These are phyloP conservation scores for Apophysomyces trapeziformis DNA, from an alignment of 371 early-diverging fungal species.

Conservation along the genomic window DNA sequence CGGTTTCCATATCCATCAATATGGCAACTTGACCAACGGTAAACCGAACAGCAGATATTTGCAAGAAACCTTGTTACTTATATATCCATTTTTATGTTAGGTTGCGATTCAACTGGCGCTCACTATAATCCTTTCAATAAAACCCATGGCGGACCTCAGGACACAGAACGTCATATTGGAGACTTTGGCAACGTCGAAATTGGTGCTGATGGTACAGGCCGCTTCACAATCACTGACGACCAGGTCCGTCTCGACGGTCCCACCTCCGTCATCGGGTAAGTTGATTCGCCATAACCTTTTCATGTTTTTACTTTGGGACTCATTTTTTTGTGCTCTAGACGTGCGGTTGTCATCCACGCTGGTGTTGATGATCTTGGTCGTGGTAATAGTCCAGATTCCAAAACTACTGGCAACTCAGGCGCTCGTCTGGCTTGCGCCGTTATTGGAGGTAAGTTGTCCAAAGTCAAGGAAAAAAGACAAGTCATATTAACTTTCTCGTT, in stretches of 20 bases:
- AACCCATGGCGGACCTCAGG: constrained; percentile 76
- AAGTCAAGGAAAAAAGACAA: too few species aligned
- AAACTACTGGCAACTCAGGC: constrained; percentile 88
- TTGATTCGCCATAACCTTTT: not conserved
- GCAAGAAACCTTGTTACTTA: not conserved
- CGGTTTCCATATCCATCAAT: constrained; percentile 86
- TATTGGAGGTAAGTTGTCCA: constrained; percentile 57
- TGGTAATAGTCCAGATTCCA: constrained; percentile 76
- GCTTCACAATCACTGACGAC: constrained; percentile 53
- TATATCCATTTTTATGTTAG: constrained; percentile 10
- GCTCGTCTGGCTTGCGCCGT: constrained; percentile 88
- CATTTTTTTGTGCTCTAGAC: constrained; percentile 41
- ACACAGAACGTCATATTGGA: constrained; percentile 74
- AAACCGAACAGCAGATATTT: constrained; percentile 1
- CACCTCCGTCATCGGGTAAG: constrained; percentile 70
- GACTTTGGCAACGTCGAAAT: constrained; percentile 83
- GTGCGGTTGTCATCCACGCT: constrained; percentile 86
- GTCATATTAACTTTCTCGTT: too few species aligned
- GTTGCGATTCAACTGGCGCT: constrained; percentile 70
- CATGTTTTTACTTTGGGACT: not conserved
- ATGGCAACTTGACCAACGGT: constrained; percentile 74
- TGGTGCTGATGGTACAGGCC: constrained; percentile 54
- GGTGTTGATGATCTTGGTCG: constrained; percentile 85
- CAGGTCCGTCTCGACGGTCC: constrained; percentile 71
- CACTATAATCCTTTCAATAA: constrained; percentile 80